These are phyloP conservation scores for Phytophthora cajani DNA, from an alignment of 352 stramenopile species.

Conservation along the genomic window DNA sequence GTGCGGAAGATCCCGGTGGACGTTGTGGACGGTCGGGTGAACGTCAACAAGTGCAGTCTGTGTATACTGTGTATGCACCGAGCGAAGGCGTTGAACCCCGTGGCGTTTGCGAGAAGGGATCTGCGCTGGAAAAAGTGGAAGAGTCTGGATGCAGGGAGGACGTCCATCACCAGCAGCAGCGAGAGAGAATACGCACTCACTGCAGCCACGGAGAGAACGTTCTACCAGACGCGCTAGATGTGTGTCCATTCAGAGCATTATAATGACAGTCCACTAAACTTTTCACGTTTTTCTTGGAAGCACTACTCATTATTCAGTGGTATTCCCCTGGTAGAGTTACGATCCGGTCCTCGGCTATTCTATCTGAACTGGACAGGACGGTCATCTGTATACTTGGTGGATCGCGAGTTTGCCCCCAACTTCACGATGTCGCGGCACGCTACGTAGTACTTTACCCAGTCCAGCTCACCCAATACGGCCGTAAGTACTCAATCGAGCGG, in stretches of 20 bases:
- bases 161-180: constrained; percentile 32
- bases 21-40: constrained; percentile 30
- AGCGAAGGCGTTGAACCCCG: constrained; percentile 30
- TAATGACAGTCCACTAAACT: too few relatives aligned
- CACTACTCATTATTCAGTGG: background rate
- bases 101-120: constrained; percentile 36
- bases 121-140: constrained; percentile 32
- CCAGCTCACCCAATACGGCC: background rate
- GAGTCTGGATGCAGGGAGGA: constrained; percentile 16
- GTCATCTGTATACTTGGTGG: too few relatives aligned
- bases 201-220: constrained; percentile 12
- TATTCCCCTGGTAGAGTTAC: too few relatives aligned
- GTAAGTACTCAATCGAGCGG: background rate
- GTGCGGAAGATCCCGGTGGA: constrained; percentile 38
- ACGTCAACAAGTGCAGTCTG: constrained; percentile 40
- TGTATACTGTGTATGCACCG: constrained; percentile 46
- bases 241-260: background rate
- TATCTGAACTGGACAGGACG: too few relatives aligned
- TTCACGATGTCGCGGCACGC: too few relatives aligned
- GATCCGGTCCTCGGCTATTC: too few relatives aligned
- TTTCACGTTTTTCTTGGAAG: background rate
- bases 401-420: too few relatives aligned
- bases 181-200: constrained; percentile 20
- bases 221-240: constrained; percentile 24
- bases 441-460: background rate